Evolutionary conservation across 2,329 filamentous ascomycete genomes (phyloP), one percentile per base, ranked within the genome.

Genomic region (Stachybotrys elegans): DNA sequence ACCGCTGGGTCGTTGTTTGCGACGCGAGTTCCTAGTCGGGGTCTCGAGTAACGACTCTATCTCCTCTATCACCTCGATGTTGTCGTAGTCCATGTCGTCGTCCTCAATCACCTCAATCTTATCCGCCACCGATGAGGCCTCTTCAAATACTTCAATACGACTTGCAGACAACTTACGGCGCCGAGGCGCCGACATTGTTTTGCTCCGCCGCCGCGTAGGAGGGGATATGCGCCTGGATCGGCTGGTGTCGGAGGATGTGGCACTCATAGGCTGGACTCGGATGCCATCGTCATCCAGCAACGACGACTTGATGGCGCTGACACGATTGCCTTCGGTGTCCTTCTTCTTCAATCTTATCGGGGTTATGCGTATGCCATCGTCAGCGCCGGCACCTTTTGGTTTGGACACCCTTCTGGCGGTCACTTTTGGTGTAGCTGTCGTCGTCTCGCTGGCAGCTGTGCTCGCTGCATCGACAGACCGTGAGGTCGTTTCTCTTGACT

Each of bases 351-450:
- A 57, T 27, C 58, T 51, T 17, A 67, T 52, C 3, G 74, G 69
- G 9, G 53, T 67, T 17, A 76, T 65, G 17, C 72, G 65, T 31
- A 72, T 72, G 2, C 70, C 70, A 45, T 72, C 67, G 44, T 70
- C 61, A 9, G 47, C 51, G n/a, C 48, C 51, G 52, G 48, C 48
- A 27, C 52, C 51, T 45, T 54, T 58, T 31, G 56, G 47, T 17
- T 20, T 36, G n/a, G n/a, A n/a, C n/a, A n/a, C n/a, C n/a, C n/a
- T n/a, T n/a, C n/a, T n/a, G n/a, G n/a, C n/a, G n/a, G n/a, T n/a
- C n/a, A n/a, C n/a, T n/a, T n/a, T n/a, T n/a, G n/a, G n/a, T n/a
- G n/a, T n/a, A n/a, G n/a, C n/a, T n/a, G n/a, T n/a, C 22, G 22
- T 40, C 12, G 38, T 7, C 16, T 16, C 22, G 7, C 16, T 36